Evolutionary conservation across 139 green algal genomes (phyloP), one percentile per base, ranked within the genome.

Genomic region (Chlamydomonas sphaeroides): DNA sequence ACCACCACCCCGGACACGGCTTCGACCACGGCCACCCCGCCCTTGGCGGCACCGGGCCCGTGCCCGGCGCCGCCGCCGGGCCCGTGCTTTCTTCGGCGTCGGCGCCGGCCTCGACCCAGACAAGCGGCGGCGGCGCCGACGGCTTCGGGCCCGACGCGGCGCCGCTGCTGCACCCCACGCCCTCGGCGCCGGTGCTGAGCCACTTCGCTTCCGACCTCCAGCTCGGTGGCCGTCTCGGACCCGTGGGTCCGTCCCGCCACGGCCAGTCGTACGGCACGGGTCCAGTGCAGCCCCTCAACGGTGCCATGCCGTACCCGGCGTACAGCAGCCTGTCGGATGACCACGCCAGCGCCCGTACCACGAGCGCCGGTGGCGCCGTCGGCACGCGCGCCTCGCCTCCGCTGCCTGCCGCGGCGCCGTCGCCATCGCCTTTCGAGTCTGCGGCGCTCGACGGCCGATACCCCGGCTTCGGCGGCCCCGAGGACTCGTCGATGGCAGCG

Each of bases 151-250:
- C 68, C 32, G n/a, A 0, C 35, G 59, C 70, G 26, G 30, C 14
- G 18, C 66, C 45, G 36, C 68, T 32, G 42, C 78, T 48, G 15
- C 78, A 59, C 28, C 66, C 69, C n/a, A 42, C 84, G 23, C 78
- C 75, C 51, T 78, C 78, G 71, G 76, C 78, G 48, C 78, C 71
- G 51, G 62, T 28, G 32, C 62, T 73, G 5, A 21, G 35, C n/a
- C n/a, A n/a, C n/a, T n/a, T n/a, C n/a, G n/a, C n/a, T n/a, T n/a
- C n/a, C n/a, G n/a, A n/a, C n/a, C n/a, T n/a, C n/a, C n/a, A n/a
- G n/a, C n/a, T n/a, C n/a, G n/a, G n/a, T n/a, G n/a, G n/a, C n/a
- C n/a, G n/a, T n/a, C n/a, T n/a, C n/a, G n/a, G n/a, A n/a, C n/a
- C n/a, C n/a, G n/a, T n/a, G n/a, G n/a, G n/a, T n/a, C n/a, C n/a